Base-by-base conservation (phyloP, 1,284 basidiomycete genomes). In the Pholiota adiposa region DNA sequence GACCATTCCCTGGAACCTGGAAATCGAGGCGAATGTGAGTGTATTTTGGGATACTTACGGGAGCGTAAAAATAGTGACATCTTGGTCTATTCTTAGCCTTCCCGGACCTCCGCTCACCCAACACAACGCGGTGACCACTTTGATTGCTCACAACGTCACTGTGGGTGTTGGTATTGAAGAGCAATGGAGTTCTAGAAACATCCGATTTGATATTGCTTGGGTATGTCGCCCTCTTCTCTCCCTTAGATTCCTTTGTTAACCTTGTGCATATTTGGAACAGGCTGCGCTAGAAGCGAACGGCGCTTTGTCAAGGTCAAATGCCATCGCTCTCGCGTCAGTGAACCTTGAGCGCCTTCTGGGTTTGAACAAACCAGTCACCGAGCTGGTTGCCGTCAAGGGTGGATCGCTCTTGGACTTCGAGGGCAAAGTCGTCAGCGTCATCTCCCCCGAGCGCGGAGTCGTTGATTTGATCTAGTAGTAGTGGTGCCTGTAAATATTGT, bases 191-290 rank as follows among this genome's bases (percentile, higher is more conserved):
- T 85, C 85, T 0, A 77, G 85, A n/a, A 90, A 88, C 62, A 79
- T 86, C 18, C 79, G 90, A 5, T 90, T 90, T 71, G 90, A 93
- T 63, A 75, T 84, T 51, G 87, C 81, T 38, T 91, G 89, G 88
- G 86, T 87, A 67, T 62, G 73, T 69, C 31, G 23, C 3, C 19
- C 33, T 31, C 48, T 33, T 51, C 43, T 54, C 53, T 27, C 5
- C 2, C 8, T 50, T 33, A 7, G 6, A 29, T 33, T 18, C 31
- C 50, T 43, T 19, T 51, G 44, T 51, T 51, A n/a, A 25, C 55
- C 14, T 54, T 38, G 48, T 40, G 62, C 36, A 14, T 12, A 6
- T 53, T 54, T n/a, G n/a, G 52, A 16, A 21, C 33, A 81, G 79
- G 73, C 74, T 58, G 72, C 75, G 14, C 70, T 80, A 12, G 78